Percentiles rank a stretch among this genome's conserved stretches.
Conservation (phyloP, 495 filamentous ascomycete species). For the Penicillium coprophilum region DNA sequence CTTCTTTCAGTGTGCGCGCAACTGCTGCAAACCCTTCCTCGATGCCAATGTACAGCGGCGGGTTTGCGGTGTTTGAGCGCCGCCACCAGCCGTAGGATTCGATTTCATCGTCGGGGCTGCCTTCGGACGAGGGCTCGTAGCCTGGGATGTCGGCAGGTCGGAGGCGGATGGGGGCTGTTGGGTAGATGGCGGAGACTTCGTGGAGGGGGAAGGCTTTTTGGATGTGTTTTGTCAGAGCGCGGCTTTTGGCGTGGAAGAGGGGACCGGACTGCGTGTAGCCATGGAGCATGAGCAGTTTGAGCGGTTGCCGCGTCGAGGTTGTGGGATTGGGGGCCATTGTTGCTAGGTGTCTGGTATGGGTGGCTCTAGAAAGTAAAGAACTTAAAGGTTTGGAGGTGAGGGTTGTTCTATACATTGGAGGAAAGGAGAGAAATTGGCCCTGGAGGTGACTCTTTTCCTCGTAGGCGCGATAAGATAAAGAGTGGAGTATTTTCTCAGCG, state of each 20-base stretch:
- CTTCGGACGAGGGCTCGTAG: conserved; percentile 44
- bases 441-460: conserved; percentile 4
- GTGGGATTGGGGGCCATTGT: conserved; percentile 27
- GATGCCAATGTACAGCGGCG: conserved; percentile 63
- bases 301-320: conserved; percentile 30
- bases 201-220: conserved; percentile 65
- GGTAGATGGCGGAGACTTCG: conserved; percentile 52
- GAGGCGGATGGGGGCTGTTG: conserved; percentile 57
- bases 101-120: conserved; percentile 39
- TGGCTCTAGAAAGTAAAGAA: background rate
- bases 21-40: conserved; percentile 61
- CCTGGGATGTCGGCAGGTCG: conserved; percentile 69
- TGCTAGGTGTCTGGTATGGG: background rate
- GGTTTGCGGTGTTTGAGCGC: conserved; percentile 48
- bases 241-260: conserved; percentile 85
- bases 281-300: conserved; percentile 59
- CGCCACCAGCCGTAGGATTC: conserved; percentile 87
- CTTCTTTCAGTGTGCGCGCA: conserved; percentile 56
- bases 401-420: background rate
- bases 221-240: conserved; percentile 78
- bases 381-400: background rate
- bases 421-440: background rate
- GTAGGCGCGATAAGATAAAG: background rate
- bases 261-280: conserved; percentile 90
- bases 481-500: background rate